Percentiles rank a stretch among this genome's conserved stretches.
phyloP scores from a whole-genome alignment of 2,329 filamentous ascomycete species.

The Beauveria varroae region DNA sequence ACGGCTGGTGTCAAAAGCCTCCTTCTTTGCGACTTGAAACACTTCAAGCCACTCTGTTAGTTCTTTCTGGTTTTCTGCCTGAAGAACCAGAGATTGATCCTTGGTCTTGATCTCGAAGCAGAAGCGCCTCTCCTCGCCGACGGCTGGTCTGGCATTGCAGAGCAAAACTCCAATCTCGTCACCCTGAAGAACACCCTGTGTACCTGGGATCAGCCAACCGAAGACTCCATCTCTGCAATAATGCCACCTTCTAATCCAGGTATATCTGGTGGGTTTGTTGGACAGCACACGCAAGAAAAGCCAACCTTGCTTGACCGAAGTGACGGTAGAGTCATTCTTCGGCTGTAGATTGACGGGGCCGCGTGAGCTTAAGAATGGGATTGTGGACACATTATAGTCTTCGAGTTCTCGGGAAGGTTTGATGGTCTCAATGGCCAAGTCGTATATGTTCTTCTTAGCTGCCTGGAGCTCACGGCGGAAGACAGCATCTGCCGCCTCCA shows the following conservation, averaged over 20 bases:
- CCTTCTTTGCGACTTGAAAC: slow-evolving; percentile 90
- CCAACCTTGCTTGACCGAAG: slow-evolving; percentile 88
- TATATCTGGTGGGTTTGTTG: slow-evolving; percentile 83
- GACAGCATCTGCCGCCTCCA: slow-evolving; percentile 79
- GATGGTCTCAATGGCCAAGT: slow-evolving; percentile 59
- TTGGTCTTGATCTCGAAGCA: slow-evolving; percentile 99
- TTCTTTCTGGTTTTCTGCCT: slow-evolving; percentile 86
- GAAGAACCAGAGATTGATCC: slow-evolving; percentile 78
- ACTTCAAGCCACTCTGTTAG: slow-evolving; percentile 92
- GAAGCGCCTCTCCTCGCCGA: slow-evolving; percentile 88
- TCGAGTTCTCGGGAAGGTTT: slow-evolving; percentile 89
- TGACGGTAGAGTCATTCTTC: slow-evolving; percentile 39
- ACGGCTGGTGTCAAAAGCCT: slow-evolving; percentile 70
- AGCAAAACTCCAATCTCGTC: slow-evolving; percentile 93
- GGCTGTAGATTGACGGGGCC: slow-evolving; percentile 58
- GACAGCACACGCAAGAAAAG: slow-evolving; percentile 73
- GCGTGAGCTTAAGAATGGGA: slow-evolving; percentile 72
- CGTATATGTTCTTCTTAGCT: slow-evolving; percentile 75
- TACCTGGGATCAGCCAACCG: slow-evolving; percentile 81
- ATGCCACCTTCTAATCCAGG: slow-evolving; percentile 89
- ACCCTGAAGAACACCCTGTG: slow-evolving; percentile 84
- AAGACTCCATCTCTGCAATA: slow-evolving; percentile 95
- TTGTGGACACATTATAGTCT: slow-evolving; percentile 83
- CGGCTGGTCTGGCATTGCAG: slow-evolving; percentile 84
- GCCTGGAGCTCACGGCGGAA: slow-evolving; percentile 76